Evolutionary conservation across 805 yeast species (phyloP).

Genomic region (Scheffersomyces ergatensis): DNA sequence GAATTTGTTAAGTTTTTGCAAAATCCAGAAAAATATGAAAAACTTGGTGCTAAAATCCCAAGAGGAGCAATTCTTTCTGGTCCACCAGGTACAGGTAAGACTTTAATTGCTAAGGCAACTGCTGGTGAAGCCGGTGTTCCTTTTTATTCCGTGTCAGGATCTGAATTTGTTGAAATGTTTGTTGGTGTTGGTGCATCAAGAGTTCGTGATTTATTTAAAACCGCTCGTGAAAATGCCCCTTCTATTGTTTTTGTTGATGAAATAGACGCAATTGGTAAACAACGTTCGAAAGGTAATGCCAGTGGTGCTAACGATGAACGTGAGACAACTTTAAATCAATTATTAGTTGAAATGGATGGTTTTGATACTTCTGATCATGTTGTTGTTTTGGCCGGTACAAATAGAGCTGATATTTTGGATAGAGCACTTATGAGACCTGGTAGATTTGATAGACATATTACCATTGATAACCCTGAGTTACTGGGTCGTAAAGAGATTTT

Average conservation of each 20-base stretch:
- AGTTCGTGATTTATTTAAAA: slow-evolving; percentile 90
- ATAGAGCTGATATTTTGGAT: slow-evolving; percentile 91
- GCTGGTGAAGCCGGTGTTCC: slow-evolving; percentile 99
- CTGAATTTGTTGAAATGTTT: slow-evolving; percentile 98
- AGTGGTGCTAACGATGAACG: slow-evolving; percentile 93
- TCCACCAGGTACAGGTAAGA: slow-evolving; percentile 99
- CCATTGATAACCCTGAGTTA: slow-evolving; percentile 89
- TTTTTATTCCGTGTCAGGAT: slow-evolving; percentile 91
- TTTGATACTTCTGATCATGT: slow-evolving; percentile 88
- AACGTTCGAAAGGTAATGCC: slow-evolving; percentile 69
- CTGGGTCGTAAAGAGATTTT: slow-evolving; percentile 94
- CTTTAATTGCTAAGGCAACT: slow-evolving; percentile 94
- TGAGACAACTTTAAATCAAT: slow-evolving; percentile 92
- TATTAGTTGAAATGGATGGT: slow-evolving; percentile 98
- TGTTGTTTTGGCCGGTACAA: slow-evolving; percentile 96
- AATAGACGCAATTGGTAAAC: slow-evolving; percentile 98
- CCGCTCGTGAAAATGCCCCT: slow-evolving; percentile 93
- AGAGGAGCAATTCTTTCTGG: slow-evolving; percentile 97
- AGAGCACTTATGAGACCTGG: slow-evolving; percentile 95
- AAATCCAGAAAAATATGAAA: slow-evolving; percentile 86
- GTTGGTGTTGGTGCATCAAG: slow-evolving; percentile 99
- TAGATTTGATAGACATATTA: slow-evolving; percentile 91
- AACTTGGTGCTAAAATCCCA: slow-evolving; percentile 95
- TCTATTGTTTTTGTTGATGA: slow-evolving; percentile 96
- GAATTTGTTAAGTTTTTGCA: slow-evolving; percentile 94